These are phyloP conservation scores for Vigna unguiculata DNA, from an alignment of 306 rosid genomes.

Conservation along the genomic window DNA sequence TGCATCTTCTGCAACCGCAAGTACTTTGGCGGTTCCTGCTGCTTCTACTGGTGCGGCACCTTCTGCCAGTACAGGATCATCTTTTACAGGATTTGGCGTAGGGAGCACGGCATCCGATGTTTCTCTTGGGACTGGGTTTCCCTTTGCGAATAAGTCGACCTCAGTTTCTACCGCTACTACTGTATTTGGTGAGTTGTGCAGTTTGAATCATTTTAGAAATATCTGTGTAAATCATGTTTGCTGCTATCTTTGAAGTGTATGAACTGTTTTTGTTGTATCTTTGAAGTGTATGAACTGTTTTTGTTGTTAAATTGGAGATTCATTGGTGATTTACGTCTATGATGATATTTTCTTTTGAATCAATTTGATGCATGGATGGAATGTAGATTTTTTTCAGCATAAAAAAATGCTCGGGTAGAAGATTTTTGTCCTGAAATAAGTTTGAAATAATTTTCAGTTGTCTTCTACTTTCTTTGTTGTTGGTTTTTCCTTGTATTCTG, in stretches of 20 bases:
- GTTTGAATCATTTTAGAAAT: slow-evolving; percentile 20
- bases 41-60: slow-evolving; percentile 48
- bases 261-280: slow-evolving; percentile 11
- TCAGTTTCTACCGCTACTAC: slow-evolving; percentile 50
- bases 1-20: slow-evolving; percentile 49
- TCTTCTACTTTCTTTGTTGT: neutral
- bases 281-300: slow-evolving; percentile 6
- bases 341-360: neutral
- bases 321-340: neutral
- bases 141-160: slow-evolving; percentile 55
- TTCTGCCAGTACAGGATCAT: slow-evolving; percentile 47
- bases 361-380: slow-evolving; percentile 6
- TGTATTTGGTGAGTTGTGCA: slow-evolving; percentile 58
- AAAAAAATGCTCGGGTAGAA: neutral
- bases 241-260: neutral
- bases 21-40: slow-evolving; percentile 38
- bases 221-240: neutral
- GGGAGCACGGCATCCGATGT: slow-evolving; percentile 48
- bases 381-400: neutral
- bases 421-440: slow-evolving; percentile 3
- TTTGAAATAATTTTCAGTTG: slow-evolving; percentile 6
- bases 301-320: slow-evolving; percentile 2
- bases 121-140: slow-evolving; percentile 61
- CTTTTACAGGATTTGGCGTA: slow-evolving; percentile 52
- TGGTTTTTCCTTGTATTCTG: neutral